A percentile compares a stretch with the other conserved stretches of the same genome.
Conservation (phyloP, 2,329 filamentous ascomycete genomes). For the Pseudonectria buxi region DNA sequence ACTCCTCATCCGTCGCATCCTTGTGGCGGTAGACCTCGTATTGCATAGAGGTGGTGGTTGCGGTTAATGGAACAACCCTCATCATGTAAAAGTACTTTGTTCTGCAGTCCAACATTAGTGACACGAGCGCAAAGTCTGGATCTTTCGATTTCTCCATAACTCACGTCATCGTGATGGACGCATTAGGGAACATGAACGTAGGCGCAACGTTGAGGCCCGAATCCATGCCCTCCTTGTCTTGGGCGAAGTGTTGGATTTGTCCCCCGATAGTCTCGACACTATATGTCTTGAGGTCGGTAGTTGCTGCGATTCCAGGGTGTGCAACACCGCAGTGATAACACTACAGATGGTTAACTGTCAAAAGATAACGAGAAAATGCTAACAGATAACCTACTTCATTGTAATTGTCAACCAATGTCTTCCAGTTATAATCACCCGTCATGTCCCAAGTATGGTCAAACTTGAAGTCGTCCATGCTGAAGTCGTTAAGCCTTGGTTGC, state of each 20-base stretch:
- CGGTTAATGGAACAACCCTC: slow-evolving; percentile 10
- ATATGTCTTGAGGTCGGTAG: slow-evolving; percentile 2
- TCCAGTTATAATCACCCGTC: slow-evolving; percentile 52
- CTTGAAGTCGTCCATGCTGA: slow-evolving; percentile 43
- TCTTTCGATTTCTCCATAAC: too few species aligned
- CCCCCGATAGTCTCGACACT: slow-evolving; percentile 7
- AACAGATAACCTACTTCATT: too few species aligned
- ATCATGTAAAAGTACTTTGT: slow-evolving; percentile 13
- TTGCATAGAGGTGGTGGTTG: slow-evolving; percentile 10
- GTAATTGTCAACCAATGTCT: slow-evolving; percentile 54
- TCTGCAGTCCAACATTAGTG: too few species aligned
- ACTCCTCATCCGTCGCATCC: slow-evolving; percentile 48
- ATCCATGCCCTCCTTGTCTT: slow-evolving; percentile 5
- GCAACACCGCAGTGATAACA: slow-evolving; percentile 13
- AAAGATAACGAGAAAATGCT: too few species aligned
- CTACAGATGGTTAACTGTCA: neutral
- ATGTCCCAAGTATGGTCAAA: slow-evolving; percentile 53
- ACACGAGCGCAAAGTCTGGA: too few species aligned
- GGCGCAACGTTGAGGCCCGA: slow-evolving; percentile 2
- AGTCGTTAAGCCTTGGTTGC: slow-evolving; percentile 37
- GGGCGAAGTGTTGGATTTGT: slow-evolving; percentile 12
- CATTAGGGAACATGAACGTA: slow-evolving; percentile 13
- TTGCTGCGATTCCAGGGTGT: slow-evolving; percentile 11
- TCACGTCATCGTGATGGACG: slow-evolving; percentile 12
- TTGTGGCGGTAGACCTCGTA: slow-evolving; percentile 52